Conservation (phyloP, 441 rosid species). For the Euphorbia neoarborescens region DNA sequence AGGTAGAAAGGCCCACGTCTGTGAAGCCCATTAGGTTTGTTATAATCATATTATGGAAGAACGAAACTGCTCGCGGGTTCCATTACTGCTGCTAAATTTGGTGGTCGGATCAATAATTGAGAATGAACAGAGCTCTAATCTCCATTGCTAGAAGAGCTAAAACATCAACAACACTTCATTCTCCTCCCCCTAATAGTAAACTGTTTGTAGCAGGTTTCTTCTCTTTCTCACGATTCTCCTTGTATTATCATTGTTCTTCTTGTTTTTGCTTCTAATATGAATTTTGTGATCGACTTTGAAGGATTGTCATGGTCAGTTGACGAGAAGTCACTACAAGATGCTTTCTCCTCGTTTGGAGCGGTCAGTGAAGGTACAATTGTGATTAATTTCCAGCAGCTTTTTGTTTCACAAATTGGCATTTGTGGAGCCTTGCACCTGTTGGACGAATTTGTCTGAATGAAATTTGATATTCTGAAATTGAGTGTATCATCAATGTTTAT, state of each 20-base stretch:
- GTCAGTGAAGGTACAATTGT: conserved; percentile 48
- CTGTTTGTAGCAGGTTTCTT: conserved; percentile 45
- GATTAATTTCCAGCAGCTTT: neutral
- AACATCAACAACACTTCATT: conserved; percentile 6
- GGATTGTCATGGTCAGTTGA: conserved; percentile 81
- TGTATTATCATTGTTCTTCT: neutral
- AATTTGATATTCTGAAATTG: neutral
- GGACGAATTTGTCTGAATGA: conserved; percentile 48
- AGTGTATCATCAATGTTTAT: neutral
- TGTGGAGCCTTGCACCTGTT: conserved; percentile 31
- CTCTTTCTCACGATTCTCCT: neutral
- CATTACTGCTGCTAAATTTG: neutral
- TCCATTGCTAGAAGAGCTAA: conserved; percentile 25
- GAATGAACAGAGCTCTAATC: conserved; percentile 22
- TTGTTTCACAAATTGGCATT: neutral
- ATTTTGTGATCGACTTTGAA: conserved; percentile 23
- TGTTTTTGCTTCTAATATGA: neutral
- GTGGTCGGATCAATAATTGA: neutral
- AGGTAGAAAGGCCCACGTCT: neutral
- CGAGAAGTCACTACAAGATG: conserved; percentile 65
- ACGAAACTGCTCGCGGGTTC: too few species aligned
- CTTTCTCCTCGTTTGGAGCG: conserved; percentile 68
- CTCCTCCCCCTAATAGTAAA: conserved; percentile 29
- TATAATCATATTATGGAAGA: neutral
- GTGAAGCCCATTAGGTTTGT: neutral